phyloP scores from a whole-genome alignment of 2,329 filamentous ascomycete genomes.

The Penicillium digitatum region DNA sequence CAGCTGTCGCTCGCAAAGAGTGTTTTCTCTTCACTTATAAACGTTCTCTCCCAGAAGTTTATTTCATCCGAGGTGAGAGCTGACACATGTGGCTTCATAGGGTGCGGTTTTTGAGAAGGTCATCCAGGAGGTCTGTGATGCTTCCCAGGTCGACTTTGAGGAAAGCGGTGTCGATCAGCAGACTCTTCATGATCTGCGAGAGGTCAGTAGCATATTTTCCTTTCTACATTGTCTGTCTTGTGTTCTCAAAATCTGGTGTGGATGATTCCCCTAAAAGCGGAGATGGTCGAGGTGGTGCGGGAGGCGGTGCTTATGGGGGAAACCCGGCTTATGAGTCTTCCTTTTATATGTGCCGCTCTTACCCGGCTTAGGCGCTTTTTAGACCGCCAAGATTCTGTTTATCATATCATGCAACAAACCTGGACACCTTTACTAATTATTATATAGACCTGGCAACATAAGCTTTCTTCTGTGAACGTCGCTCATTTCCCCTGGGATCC shows the following conservation, averaged over 20 bases:
- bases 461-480: conserved; percentile 77
- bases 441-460: conserved; percentile 83
- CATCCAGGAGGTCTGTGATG: conserved; percentile 86
- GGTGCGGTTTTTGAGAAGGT: conserved; percentile 86
- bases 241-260: conserved; percentile 7
- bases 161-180: conserved; percentile 87
- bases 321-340: conserved; percentile 38
- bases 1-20: conserved; percentile 25
- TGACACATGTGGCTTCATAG: conserved; percentile 38
- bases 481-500: conserved; percentile 96
- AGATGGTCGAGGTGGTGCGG: conserved; percentile 32
- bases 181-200: conserved; percentile 79
- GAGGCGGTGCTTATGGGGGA: conserved; percentile 38
- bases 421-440: conserved; percentile 4
- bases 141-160: conserved; percentile 91
- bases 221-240: conserved; percentile 8
- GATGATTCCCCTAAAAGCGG: conserved; percentile 27
- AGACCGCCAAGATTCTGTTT: conserved; percentile 21
- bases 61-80: conserved; percentile 13
- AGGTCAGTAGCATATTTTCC: conserved; percentile 58
- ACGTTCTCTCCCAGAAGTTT: background rate
- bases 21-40: background rate
- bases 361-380: conserved; percentile 27
- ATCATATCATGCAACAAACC: conserved; percentile 16
- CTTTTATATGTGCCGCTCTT: conserved; percentile 41